These are phyloP conservation scores for Stevia rebaudiana DNA, from an alignment of 140 eudicot genomes.

Conservation along the genomic window DNA sequence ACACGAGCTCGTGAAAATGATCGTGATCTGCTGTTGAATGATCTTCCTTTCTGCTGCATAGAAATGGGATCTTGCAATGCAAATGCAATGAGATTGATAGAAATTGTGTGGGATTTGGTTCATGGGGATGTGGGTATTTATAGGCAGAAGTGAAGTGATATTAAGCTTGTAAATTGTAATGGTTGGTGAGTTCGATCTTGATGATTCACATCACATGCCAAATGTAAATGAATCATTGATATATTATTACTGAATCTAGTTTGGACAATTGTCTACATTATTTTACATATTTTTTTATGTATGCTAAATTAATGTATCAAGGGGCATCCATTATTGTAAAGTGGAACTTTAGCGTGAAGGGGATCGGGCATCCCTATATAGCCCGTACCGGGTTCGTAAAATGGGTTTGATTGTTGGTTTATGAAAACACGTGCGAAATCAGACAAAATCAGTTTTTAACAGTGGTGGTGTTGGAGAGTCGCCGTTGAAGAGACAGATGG, in stretches of 20 bases:
- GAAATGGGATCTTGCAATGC: slow-evolving; percentile 14
- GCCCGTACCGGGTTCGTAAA: too few species aligned
- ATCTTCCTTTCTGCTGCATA: slow-evolving; percentile 70
- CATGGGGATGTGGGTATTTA: slow-evolving; percentile 22
- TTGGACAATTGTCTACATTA: background rate
- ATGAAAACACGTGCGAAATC: too few species aligned
- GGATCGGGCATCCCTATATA: too few species aligned
- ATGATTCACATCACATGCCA: slow-evolving; percentile 13
- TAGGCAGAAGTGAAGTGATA: slow-evolving; percentile 15
- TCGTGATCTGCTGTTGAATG: slow-evolving; percentile 57
- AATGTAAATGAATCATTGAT: background rate
- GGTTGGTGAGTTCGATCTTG: slow-evolving; percentile 21
- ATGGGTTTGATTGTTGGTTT: too few species aligned
- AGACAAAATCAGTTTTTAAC: too few species aligned
- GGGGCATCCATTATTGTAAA: too few species aligned
- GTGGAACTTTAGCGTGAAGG: too few species aligned
- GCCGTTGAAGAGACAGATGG: too few species aligned
- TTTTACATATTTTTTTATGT: background rate
- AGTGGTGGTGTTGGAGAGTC: too few species aligned
- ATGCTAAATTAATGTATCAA: too few species aligned
- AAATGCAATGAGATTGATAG: slow-evolving; percentile 7
- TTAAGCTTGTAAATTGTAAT: background rate
- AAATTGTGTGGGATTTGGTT: slow-evolving; percentile 8
- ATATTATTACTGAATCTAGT: background rate
- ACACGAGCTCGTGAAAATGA: slow-evolving; percentile 73